Evolutionary conservation across 2,329 filamentous ascomycete species (phyloP).

Genomic region (Scedosporium apiospermum): DNA sequence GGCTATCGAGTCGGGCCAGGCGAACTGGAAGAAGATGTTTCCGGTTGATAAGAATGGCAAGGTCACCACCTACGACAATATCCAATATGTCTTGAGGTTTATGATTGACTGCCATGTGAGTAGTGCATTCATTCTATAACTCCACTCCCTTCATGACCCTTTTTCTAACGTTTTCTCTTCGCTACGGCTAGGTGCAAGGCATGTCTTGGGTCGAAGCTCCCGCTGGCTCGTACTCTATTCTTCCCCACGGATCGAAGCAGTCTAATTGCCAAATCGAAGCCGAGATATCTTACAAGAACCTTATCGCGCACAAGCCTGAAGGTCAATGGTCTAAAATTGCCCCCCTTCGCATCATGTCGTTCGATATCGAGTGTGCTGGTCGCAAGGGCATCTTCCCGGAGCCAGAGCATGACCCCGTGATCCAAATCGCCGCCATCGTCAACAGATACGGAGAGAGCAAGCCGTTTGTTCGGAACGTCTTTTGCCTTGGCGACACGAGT

Average conservation of each 20-base stretch:
- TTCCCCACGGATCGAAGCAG: conserved; percentile 57
- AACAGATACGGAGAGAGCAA: conserved; percentile 92
- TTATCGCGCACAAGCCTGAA: conserved; percentile 79
- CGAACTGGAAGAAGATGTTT: conserved; percentile 92
- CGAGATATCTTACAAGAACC: conserved; percentile 67
- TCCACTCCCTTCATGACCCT: background rate
- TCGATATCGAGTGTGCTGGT: conserved; percentile 97
- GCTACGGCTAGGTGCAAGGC: conserved; percentile 56
- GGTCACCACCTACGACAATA: conserved; percentile 88
- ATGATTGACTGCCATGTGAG: conserved; percentile 90
- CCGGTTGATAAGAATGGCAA: conserved; percentile 51
- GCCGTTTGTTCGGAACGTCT: conserved; percentile 92
- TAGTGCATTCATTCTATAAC: background rate
- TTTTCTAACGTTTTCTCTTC: conserved; percentile 9
- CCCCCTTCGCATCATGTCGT: conserved; percentile 82
- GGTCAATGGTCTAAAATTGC: conserved; percentile 99
- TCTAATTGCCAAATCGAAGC: conserved; percentile 98
- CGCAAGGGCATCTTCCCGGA: conserved; percentile 97
- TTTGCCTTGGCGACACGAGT: conserved; percentile 86
- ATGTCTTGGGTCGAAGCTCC: conserved; percentile 97
- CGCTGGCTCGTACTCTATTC: conserved; percentile 60
- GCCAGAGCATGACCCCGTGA: conserved; percentile 82
- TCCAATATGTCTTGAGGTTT: conserved; percentile 89
- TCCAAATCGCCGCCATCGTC: conserved; percentile 95
- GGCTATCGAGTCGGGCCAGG: conserved; percentile 62